Percentiles rank a stretch among this genome's conserved stretches.
Evolutionary conservation across 1,284 basidiomycete species (phyloP).

Genomic region (Cyathus olla): DNA sequence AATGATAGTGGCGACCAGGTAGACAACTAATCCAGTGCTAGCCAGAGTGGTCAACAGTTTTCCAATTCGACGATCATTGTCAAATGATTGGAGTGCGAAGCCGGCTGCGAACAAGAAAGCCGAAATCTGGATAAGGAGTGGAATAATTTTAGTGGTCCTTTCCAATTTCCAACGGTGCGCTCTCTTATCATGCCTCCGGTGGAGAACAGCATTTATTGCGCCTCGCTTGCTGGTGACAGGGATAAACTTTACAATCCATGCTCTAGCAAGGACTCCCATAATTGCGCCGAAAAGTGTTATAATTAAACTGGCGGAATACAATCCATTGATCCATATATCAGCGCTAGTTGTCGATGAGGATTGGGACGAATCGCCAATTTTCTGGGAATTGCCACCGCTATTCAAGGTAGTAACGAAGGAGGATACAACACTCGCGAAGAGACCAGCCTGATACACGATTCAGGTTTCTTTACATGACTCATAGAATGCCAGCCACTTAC

Average conservation of each 20-base stretch:
- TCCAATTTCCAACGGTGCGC: background rate
- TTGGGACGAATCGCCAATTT: background rate
- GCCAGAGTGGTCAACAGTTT: background rate
- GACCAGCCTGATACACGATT: background rate
- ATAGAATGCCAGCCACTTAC: background rate
- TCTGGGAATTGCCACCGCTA: background rate
- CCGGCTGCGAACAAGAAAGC: slow-evolving; percentile 5
- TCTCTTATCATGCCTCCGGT: background rate
- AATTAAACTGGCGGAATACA: slow-evolving; percentile 4
- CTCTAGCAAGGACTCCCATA: slow-evolving; percentile 6
- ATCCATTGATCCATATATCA: background rate
- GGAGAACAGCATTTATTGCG: slow-evolving; percentile 2
- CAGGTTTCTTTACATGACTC: background rate
- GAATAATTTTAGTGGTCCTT: slow-evolving; percentile 1
- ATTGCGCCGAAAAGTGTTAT: slow-evolving; percentile 6
- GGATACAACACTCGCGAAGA: slow-evolving; percentile 8
- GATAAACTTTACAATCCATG: slow-evolving; percentile 5
- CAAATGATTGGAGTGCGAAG: slow-evolving; percentile 1
- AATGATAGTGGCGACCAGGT: slow-evolving; percentile 2
- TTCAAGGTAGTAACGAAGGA: slow-evolving; percentile 3
- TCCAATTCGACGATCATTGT: background rate
- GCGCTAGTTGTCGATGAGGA: background rate
- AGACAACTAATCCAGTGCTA: background rate
- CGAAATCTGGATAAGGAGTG: slow-evolving; percentile 5
- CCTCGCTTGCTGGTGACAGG: background rate